Percentiles rank a stretch among this genome's conserved stretches.
These are phyloP conservation scores for Shiraia sp. DNA, from an alignment of 2,329 filamentous ascomycete species.

Conservation along the genomic window DNA sequence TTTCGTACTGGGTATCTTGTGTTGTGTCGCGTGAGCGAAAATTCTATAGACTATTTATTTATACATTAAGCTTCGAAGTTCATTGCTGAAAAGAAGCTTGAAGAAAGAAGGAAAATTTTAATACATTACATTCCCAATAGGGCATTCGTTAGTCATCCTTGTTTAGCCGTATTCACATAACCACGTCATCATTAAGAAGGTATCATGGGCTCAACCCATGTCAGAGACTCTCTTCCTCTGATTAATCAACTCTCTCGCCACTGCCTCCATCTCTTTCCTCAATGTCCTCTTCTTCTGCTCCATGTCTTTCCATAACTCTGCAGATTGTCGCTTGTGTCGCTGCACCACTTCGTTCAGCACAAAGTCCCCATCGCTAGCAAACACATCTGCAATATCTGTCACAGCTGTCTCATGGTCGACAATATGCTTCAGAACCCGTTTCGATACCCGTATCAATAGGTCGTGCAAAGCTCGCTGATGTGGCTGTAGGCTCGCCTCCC, in stretches of 20 bases:
- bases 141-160: too few relatives aligned
- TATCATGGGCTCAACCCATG: not conserved
- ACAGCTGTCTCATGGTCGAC: conserved; percentile 53
- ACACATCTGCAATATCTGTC: conserved; percentile 49
- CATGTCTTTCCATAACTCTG: conserved; percentile 24
- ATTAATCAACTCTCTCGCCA: conserved; percentile 10
- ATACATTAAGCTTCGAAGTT: too few relatives aligned
- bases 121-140: too few relatives aligned
- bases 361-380: conserved; percentile 48
- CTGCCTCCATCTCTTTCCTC: conserved; percentile 17
- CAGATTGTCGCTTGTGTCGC: conserved; percentile 46
- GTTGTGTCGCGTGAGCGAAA: too few relatives aligned
- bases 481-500: conserved; percentile 44
- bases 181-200: too few relatives aligned
- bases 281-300: conserved; percentile 27
- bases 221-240: conserved; percentile 9
- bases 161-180: too few relatives aligned
- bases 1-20: too few relatives aligned
- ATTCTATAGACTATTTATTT: too few relatives aligned
- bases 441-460: conserved; percentile 44
- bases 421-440: conserved; percentile 52
- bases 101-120: too few relatives aligned
- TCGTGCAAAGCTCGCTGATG: conserved; percentile 47
- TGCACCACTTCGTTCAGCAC: conserved; percentile 49
- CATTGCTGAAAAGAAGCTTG: too few relatives aligned